Conservation (phyloP, 2,329 filamentous ascomycete species). For the Calonectria pseudoreteaudii region DNA sequence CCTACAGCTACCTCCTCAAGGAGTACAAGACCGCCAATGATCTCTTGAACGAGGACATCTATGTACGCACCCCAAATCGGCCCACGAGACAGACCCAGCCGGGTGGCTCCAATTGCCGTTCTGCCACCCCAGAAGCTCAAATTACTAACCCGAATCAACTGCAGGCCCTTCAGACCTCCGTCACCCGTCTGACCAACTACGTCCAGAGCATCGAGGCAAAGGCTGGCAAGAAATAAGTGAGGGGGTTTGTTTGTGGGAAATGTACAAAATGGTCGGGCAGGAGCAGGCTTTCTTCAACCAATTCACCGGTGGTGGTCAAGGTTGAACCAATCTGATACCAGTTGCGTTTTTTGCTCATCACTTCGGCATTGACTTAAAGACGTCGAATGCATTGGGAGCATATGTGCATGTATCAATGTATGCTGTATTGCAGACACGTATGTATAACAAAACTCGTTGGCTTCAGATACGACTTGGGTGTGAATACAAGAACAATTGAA, state of each 20-base stretch:
- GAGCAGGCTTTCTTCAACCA: slow-evolving; percentile 14
- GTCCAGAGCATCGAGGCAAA: slow-evolving; percentile 85
- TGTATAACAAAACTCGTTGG: slow-evolving; percentile 24
- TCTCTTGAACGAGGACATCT: slow-evolving; percentile 93
- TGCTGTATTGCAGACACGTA: slow-evolving; percentile 21
- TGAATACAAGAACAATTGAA: not conserved
- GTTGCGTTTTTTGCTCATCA: slow-evolving; percentile 16
- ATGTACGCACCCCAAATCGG: slow-evolving; percentile 71
- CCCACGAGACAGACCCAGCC: not conserved
- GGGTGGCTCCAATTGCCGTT: not conserved
- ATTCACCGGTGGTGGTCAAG: slow-evolving; percentile 10
- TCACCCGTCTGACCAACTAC: slow-evolving; percentile 87
- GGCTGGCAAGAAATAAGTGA: slow-evolving; percentile 78
- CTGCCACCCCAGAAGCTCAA: not conserved
- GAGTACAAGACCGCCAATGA: slow-evolving; percentile 96
- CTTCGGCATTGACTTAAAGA: slow-evolving; percentile 6
- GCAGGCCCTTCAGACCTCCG: slow-evolving; percentile 87
- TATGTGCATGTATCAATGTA: slow-evolving; percentile 29
- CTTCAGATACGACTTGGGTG: not conserved
- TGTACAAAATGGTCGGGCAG: slow-evolving; percentile 34
- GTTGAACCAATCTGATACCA: slow-evolving; percentile 28
- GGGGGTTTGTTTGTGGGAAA: slow-evolving; percentile 22
- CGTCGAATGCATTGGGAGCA: slow-evolving; percentile 13
- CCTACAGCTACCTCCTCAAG: slow-evolving; percentile 93
- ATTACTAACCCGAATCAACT: slow-evolving; percentile 1